Percentiles rank a stretch among this genome's conserved stretches.
Evolutionary conservation across 495 filamentous ascomycete species (phyloP).

Genomic region (Glonium stellatum): DNA sequence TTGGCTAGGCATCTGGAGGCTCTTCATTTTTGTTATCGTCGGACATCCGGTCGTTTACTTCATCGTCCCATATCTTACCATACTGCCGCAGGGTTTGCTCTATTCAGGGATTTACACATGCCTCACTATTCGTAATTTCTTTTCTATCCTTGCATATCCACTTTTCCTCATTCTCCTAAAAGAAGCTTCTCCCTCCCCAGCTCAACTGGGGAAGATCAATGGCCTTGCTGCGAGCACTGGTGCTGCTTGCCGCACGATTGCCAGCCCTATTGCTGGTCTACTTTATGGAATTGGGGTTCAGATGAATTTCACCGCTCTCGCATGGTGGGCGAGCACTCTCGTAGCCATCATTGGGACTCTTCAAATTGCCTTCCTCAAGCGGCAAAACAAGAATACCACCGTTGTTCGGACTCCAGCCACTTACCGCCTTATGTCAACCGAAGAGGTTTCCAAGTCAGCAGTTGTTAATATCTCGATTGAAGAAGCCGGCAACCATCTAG

Average conservation of each 20-base stretch:
- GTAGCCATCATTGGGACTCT: conserved; percentile 61
- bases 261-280: conserved; percentile 68
- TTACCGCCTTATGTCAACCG: conserved; percentile 8
- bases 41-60: conserved; percentile 72
- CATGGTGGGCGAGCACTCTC: conserved; percentile 71
- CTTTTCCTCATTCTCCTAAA: conserved; percentile 78
- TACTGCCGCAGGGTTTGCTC: conserved; percentile 51
- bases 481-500: neutral
- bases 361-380: conserved; percentile 60
- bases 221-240: conserved; percentile 73
- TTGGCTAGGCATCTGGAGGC: conserved; percentile 63
- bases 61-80: conserved; percentile 62
- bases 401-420: conserved; percentile 10
- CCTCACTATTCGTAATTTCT: conserved; percentile 63
- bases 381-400: conserved; percentile 35
- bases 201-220: conserved; percentile 69
- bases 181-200: conserved; percentile 63
- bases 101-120: conserved; percentile 68
- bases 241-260: conserved; percentile 67
- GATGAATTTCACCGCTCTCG: conserved; percentile 63
- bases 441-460: conserved; percentile 4
- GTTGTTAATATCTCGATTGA: conserved; percentile 14
- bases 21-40: conserved; percentile 65
- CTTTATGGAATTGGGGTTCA: conserved; percentile 62
- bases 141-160: conserved; percentile 71